Base-by-base conservation (phyloP, 306 rosid species). In the Abrus pulchellus region DNA sequence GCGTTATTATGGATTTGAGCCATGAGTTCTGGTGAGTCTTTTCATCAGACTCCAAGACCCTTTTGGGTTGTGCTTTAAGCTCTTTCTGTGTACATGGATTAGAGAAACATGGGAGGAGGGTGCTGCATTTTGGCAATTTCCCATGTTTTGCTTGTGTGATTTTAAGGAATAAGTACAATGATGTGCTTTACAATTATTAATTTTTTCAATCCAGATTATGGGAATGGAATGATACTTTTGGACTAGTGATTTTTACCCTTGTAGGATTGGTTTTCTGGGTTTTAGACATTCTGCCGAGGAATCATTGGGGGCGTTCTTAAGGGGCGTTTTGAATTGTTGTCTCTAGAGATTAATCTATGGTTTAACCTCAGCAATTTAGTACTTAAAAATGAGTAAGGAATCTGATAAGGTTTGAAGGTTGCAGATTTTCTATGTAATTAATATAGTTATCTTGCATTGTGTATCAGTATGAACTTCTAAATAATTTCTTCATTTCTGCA, bases 401-500 rank as follows among this genome's bases (percentile, higher is more conserved):
- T 13, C 34, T 67, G 67, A 67, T 34, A 36, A 38, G 49, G 29
- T 78, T 77, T 69, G 57, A 74, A 60, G 57, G n/a, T 75, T 65
- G 72, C 57, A 20, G 11, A 69, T 28, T 80, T 77, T 76, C 40
- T 34, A 7, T 9, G 43, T 38, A 43, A 29, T 53, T 7, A 36
- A 66, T 61, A 4, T 40, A 29, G 40, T 40, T 72, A 28, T 75
- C 2, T 66, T 78, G 12, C 9, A 27, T 55, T 70, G 28, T 61
- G 47, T 61, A 40, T 81, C 30, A 59, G 20, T 57, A 68, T 9
- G 63, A 80, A 75, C 75, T 89, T 53, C 74, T 44, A 3, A 5
- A 38, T 43, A 52, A 59, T 61, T 74, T 79, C 34, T 71, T 61
- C 52, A 34, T 50, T 77, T 84, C 48, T 65, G 79, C 86, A 85